Evolutionary conservation across 78 protist species (phyloP).

Genomic region (Diacronema lutheri): DNA sequence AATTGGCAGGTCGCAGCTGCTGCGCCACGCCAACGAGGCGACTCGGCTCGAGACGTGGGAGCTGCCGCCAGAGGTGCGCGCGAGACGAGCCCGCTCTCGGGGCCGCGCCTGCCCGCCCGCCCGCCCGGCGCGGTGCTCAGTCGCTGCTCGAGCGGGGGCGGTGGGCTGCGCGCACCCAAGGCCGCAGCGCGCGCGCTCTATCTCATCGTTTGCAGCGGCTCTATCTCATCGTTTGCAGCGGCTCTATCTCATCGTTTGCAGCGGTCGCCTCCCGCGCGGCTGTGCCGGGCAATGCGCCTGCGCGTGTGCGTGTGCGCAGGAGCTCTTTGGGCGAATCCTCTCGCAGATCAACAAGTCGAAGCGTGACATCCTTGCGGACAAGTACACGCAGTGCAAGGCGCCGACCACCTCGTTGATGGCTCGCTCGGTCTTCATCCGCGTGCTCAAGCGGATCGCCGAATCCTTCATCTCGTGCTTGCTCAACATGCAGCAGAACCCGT

Average conservation of each 20-base stretch:
- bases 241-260: no score
- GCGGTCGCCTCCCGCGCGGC: no score
- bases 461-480: background rate
- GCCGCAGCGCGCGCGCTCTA: no score
- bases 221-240: no score
- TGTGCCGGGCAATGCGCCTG: no score
- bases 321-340: background rate
- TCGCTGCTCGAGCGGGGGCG: no score
- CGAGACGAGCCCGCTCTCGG: no score
- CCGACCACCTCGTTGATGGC: background rate
- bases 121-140: no score
- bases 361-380: slow-evolving; percentile 11
- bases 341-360: slow-evolving; percentile 6
- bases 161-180: no score
- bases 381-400: background rate
- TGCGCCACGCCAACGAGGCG: slow-evolving; percentile 2
- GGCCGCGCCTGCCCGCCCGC: no score
- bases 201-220: no score
- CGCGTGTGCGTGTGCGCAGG: no score
- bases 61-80: slow-evolving; percentile 26
- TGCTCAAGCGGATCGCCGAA: slow-evolving; percentile 12
- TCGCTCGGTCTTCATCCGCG: slow-evolving; percentile 12
- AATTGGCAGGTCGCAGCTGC: background rate
- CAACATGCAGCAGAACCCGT: background rate
- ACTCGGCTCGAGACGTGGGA: background rate